These are phyloP conservation scores for Colletotrichum neosansevieriae DNA, from an alignment of 2,329 filamentous ascomycete species.

Conservation along the genomic window DNA sequence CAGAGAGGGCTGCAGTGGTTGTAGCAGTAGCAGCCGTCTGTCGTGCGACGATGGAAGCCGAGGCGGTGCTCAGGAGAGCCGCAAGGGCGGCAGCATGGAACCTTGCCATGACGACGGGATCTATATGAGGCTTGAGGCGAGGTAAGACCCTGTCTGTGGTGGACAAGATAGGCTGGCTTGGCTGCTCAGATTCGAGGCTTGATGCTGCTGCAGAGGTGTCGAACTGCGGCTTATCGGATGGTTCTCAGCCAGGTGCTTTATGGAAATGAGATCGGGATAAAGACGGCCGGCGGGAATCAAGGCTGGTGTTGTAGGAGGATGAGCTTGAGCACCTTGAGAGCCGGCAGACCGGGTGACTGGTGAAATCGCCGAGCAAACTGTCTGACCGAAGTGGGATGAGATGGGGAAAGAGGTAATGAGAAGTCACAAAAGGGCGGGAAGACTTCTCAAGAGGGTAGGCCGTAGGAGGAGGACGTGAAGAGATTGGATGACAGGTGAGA, in stretches of 20 bases:
- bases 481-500: background rate
- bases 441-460: constrained; percentile 1
- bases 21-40: constrained; percentile 49
- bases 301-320: background rate
- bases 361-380: constrained; percentile 6
- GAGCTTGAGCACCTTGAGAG: constrained; percentile 36
- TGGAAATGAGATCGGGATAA: background rate
- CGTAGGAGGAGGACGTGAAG: background rate
- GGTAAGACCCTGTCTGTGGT: background rate
- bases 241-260: constrained; percentile 27
- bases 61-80: constrained; percentile 33
- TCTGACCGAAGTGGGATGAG: background rate
- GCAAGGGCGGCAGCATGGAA: constrained; percentile 28
- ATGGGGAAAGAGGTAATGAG: background rate
- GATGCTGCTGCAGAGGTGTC: constrained; percentile 12
- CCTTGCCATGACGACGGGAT: constrained; percentile 22
- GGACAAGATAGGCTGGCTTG: background rate
- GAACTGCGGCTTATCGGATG: constrained; percentile 8
- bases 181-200: constrained; percentile 3
- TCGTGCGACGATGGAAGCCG: constrained; percentile 43
- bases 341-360: background rate
- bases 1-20: constrained; percentile 36
- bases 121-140: background rate
- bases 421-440: constrained; percentile 7
- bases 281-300: background rate